Evolutionary conservation across 768 basidiomycete species (phyloP).

Genomic region (Naganishia randhawae): DNA sequence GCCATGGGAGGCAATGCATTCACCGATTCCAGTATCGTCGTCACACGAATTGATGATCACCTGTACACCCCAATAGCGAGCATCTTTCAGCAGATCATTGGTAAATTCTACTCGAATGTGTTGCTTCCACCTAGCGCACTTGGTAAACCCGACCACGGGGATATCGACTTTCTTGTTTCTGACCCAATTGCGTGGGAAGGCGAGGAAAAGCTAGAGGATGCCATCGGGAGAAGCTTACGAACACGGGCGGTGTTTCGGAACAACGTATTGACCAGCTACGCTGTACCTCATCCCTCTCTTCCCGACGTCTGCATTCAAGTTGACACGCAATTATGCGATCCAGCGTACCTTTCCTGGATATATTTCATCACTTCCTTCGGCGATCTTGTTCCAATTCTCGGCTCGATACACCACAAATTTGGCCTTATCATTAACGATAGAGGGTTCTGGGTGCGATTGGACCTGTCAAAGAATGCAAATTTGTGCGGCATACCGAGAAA

Average conservation of each 20-base stretch:
- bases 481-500: conserved; percentile 5
- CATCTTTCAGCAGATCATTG: conserved; percentile 40
- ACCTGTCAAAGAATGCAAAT: not conserved
- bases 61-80: not conserved
- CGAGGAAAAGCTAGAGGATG: not conserved
- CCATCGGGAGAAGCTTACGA: conserved; percentile 52
- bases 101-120: conserved; percentile 57
- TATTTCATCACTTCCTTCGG: conserved; percentile 65
- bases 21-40: not conserved
- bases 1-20: conserved; percentile 8
- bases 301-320: conserved; percentile 57
- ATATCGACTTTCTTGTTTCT: conserved; percentile 66
- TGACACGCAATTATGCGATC: conserved; percentile 63
- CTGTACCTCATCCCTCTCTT: conserved; percentile 53
- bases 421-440: conserved; percentile 22
- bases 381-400: conserved; percentile 68
- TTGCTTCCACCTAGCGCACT: conserved; percentile 63
- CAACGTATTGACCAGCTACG: conserved; percentile 64
- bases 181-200: conserved; percentile 48
- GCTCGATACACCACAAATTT: conserved; percentile 51
- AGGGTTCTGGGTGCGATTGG: conserved; percentile 14
- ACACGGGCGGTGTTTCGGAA: conserved; percentile 58
- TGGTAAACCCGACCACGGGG: conserved; percentile 64
- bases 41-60: conserved; percentile 1
- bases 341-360: conserved; percentile 57